Percentiles rank a stretch among this genome's conserved stretches.
Evolutionary conservation across 2,329 filamentous ascomycete species (phyloP).

Genomic region (Epichloe sylvatica): DNA sequence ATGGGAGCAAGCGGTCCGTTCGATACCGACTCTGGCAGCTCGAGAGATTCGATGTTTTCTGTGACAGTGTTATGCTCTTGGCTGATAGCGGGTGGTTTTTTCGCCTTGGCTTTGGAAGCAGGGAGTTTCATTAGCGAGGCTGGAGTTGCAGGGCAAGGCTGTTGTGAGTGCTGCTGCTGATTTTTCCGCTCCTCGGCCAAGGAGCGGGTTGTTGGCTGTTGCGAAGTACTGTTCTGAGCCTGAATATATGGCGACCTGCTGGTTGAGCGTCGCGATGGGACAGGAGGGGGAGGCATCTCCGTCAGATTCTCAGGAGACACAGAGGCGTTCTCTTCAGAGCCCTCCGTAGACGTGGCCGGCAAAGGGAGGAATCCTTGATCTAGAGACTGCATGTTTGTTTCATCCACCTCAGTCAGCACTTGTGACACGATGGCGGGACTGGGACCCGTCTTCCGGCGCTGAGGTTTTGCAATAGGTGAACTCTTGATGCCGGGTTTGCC

Average conservation of each 20-base stretch:
- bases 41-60: slow-evolving; percentile 43
- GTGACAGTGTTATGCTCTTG: slow-evolving; percentile 24
- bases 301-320: slow-evolving; percentile 49
- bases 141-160: slow-evolving; percentile 60
- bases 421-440: slow-evolving; percentile 44
- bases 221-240: slow-evolving; percentile 31
- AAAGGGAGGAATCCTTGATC: slow-evolving; percentile 25
- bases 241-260: slow-evolving; percentile 54
- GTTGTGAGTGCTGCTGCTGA: slow-evolving; percentile 9
- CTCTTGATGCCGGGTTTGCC: slow-evolving; percentile 45
- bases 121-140: slow-evolving; percentile 74
- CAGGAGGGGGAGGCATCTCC: slow-evolving; percentile 56
- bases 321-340: slow-evolving; percentile 50
- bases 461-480: slow-evolving; percentile 59
- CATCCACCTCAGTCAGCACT: slow-evolving; percentile 38
- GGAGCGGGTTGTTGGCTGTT: slow-evolving; percentile 11
- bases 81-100: slow-evolving; percentile 24
- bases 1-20: slow-evolving; percentile 19
- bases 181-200: slow-evolving; percentile 4
- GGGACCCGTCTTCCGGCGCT: slow-evolving; percentile 36
- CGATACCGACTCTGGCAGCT: slow-evolving; percentile 57
- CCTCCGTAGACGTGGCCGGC: slow-evolving; percentile 32
- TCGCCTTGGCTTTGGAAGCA: slow-evolving; percentile 37
- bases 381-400: slow-evolving; percentile 18
- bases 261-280: slow-evolving; percentile 51